A percentile compares a stretch with the other conserved stretches of the same genome.
These are phyloP conservation scores for Toxicodendron radicans DNA, from an alignment of 345 rosid species.

Conservation along the genomic window DNA sequence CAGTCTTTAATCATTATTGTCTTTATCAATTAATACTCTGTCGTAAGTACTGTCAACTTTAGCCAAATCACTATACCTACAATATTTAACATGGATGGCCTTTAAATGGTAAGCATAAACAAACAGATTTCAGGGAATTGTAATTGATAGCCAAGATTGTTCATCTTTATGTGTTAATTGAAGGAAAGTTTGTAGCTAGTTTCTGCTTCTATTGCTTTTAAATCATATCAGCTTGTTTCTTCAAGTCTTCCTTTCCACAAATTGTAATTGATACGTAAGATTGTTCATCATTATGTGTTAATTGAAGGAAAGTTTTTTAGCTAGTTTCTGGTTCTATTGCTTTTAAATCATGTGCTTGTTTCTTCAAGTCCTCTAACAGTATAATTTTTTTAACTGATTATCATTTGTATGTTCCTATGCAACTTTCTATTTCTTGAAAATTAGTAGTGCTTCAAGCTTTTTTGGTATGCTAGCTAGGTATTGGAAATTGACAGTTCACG, in stretches of 20 bases:
- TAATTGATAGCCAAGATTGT: background rate
- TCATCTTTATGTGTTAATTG: background rate
- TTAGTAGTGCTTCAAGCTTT: background rate
- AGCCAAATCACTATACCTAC: background rate
- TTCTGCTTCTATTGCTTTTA: conserved; percentile 3
- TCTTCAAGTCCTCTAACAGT: no score
- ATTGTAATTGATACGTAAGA: no score
- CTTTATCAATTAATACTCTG: conserved; percentile 4
- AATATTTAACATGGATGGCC: background rate
- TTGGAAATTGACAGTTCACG: background rate
- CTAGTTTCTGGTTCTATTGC: conserved; percentile 1
- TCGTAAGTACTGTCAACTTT: conserved; percentile 5
- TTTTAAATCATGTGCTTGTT: background rate
- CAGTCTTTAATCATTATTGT: background rate
- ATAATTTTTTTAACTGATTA: no score
- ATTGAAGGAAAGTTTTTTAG: background rate
- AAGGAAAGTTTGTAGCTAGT: background rate
- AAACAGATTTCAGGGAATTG: background rate
- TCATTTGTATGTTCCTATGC: background rate
- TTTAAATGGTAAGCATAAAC: background rate
- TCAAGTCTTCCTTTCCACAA: background rate
- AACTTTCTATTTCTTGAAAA: background rate
- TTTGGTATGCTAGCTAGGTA: background rate
- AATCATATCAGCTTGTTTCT: background rate
- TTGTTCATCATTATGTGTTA: no score